phyloP scores from a whole-genome alignment of 176 grass and related monocot species.

The Rhynchospora pubera region DNA sequence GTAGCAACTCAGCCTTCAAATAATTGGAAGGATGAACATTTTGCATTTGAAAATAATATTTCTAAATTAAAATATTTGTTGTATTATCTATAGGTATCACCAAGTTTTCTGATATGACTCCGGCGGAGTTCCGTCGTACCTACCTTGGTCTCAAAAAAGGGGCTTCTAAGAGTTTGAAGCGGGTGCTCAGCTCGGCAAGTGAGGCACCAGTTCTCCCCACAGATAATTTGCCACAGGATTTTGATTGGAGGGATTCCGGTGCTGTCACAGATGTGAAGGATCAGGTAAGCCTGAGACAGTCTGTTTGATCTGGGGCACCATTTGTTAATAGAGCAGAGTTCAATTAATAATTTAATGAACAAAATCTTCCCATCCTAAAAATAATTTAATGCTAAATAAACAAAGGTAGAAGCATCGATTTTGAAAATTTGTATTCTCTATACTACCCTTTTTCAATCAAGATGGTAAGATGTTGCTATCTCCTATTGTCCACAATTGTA shows the following conservation, averaged over 20 bases:
- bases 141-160: slow-evolving; percentile 63
- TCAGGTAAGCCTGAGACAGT: slow-evolving; percentile 33
- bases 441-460: not conserved
- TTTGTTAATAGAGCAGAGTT: too few relatives aligned
- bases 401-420: not conserved
- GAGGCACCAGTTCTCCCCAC: slow-evolving; percentile 53
- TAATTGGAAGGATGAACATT: not conserved
- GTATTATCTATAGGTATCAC: slow-evolving; percentile 34
- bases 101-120: slow-evolving; percentile 93
- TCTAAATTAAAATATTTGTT: not conserved
- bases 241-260: slow-evolving; percentile 77
- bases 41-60: not conserved
- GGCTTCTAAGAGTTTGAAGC: slow-evolving; percentile 1
- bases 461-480: not conserved
- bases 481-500: not conserved
- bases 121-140: slow-evolving; percentile 57
- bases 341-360: not conserved
- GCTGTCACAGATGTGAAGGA: slow-evolving; percentile 72
- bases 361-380: not conserved
- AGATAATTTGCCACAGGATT: slow-evolving; percentile 49
- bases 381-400: not conserved
- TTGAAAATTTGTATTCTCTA: not conserved
- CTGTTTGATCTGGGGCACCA: too few relatives aligned
- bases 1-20: not conserved
- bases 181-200: slow-evolving; percentile 22